phyloP scores from a whole-genome alignment of 768 basidiomycete genomes.

The Rhodocollybia butyracea region DNA sequence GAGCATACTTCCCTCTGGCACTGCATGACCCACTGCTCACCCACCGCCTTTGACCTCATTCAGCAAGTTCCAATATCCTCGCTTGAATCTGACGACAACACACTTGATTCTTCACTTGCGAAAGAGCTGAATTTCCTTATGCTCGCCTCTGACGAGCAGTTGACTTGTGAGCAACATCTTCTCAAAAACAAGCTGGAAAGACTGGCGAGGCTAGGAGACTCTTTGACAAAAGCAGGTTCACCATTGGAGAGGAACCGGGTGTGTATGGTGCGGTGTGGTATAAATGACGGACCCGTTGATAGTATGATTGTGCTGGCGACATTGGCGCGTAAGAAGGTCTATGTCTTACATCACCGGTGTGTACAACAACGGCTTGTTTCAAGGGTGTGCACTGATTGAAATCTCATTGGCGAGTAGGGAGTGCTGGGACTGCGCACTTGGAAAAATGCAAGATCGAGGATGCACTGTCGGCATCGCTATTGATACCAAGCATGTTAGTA shows the following conservation, averaged over 20 bases:
- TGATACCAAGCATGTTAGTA: neutral
- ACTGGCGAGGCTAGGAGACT: neutral
- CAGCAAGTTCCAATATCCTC: neutral
- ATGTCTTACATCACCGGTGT: conserved; percentile 10
- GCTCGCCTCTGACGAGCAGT: too few species aligned
- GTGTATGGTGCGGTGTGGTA: conserved; percentile 15
- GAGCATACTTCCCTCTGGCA: conserved; percentile 12
- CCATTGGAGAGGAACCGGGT: conserved; percentile 12
- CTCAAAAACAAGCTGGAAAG: neutral
- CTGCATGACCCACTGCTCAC: conserved; percentile 8
- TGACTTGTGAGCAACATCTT: neutral
- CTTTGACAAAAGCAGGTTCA: conserved; percentile 8
- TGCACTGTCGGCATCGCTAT: conserved; percentile 10
- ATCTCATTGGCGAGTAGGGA: conserved; percentile 1
- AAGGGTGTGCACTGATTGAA: neutral
- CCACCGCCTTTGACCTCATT: conserved; percentile 4
- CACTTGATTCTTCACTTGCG: neutral
- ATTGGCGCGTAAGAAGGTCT: conserved; percentile 12
- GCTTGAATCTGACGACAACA: neutral
- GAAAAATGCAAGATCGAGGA: conserved; percentile 4
- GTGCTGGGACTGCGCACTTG: conserved; percentile 19
- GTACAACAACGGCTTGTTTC: neutral
- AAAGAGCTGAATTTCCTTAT: too few species aligned
- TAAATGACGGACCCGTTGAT: conserved; percentile 13
- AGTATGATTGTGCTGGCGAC: conserved; percentile 14